Evolutionary conservation across 805 yeast species (phyloP).

Genomic region (Tanozyma kutaoensis): DNA sequence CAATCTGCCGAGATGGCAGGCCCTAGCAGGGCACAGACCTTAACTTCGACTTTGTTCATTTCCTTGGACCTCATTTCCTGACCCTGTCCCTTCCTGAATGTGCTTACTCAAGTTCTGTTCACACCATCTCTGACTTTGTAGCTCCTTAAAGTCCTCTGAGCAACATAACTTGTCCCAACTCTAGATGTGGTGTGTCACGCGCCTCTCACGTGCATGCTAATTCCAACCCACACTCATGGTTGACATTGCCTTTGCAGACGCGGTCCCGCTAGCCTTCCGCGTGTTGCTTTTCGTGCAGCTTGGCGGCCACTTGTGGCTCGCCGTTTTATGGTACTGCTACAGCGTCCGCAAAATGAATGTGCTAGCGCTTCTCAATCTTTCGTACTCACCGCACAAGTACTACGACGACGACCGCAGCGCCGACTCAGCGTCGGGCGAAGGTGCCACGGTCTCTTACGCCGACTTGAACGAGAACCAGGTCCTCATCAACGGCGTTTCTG

Average conservation of each 20-base stretch:
- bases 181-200: too few relatives aligned
- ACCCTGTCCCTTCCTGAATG: too few relatives aligned
- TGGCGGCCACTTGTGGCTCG: slow-evolving; percentile 43
- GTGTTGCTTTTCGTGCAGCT: slow-evolving; percentile 33
- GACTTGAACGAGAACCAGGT: slow-evolving; percentile 16
- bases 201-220: too few relatives aligned
- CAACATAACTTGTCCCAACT: too few relatives aligned
- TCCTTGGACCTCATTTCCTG: too few relatives aligned
- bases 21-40: too few relatives aligned
- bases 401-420: slow-evolving; percentile 1
- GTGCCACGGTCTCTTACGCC: slow-evolving; percentile 15
- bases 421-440: slow-evolving; percentile 17
- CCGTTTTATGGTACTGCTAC: slow-evolving; percentile 26
- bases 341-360: slow-evolving; percentile 29
- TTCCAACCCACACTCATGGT: too few relatives aligned
- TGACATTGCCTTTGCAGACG: slow-evolving; percentile 11
- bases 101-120: too few relatives aligned
- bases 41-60: too few relatives aligned
- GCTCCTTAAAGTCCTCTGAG: too few relatives aligned
- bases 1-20: too few relatives aligned
- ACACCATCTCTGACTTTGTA: too few relatives aligned
- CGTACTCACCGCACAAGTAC: slow-evolving; percentile 26
- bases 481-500: slow-evolving; percentile 20
- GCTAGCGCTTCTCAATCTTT: slow-evolving; percentile 25
- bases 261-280: slow-evolving; percentile 28